phyloP scores from a whole-genome alignment of 441 rosid species.

The Populus hybrid region DNA sequence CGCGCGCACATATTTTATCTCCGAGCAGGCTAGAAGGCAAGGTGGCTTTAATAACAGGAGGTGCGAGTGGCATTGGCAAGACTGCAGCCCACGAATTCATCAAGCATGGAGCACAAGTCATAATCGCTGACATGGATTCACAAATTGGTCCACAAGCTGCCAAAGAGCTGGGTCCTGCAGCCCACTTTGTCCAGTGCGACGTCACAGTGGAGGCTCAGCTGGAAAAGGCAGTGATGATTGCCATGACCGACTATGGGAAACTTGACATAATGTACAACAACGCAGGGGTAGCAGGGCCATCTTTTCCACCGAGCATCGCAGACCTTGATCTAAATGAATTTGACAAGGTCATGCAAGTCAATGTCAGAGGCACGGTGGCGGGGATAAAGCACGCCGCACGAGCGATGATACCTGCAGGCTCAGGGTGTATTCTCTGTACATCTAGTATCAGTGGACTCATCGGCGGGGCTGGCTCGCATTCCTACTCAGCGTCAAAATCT shows the following conservation, averaged over 20 bases:
- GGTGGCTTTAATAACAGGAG: conserved; percentile 73
- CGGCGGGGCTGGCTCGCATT: conserved; percentile 70
- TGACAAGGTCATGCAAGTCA: conserved; percentile 52
- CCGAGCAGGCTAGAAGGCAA: conserved; percentile 55
- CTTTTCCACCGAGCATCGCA: conserved; percentile 42
- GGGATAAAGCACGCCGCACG: conserved; percentile 78
- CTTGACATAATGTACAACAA: conserved; percentile 72
- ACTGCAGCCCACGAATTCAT: conserved; percentile 59
- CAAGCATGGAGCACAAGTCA: conserved; percentile 54
- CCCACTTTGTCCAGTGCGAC: conserved; percentile 53
- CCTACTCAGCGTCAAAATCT: conserved; percentile 59
- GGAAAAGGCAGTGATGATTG: conserved; percentile 40
- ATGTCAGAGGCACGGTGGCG: conserved; percentile 44
- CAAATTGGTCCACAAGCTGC: conserved; percentile 38
- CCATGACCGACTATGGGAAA: conserved; percentile 43
- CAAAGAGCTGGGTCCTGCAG: conserved; percentile 42
- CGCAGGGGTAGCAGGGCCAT: conserved; percentile 56
- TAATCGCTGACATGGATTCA: conserved; percentile 43
- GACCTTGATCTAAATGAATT: conserved; percentile 59
- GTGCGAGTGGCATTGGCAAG: conserved; percentile 75
- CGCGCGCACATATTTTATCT: accelerated
- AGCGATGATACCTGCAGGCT: conserved; percentile 56
- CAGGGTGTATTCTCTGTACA: conserved; percentile 67
- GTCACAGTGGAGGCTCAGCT: conserved; percentile 49
- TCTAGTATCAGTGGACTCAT: conserved; percentile 62